Evolutionary conservation across 225 moss, liverwort and hornwort genomes (phyloP).

Genomic region (Pleurozium schreberi): DNA sequence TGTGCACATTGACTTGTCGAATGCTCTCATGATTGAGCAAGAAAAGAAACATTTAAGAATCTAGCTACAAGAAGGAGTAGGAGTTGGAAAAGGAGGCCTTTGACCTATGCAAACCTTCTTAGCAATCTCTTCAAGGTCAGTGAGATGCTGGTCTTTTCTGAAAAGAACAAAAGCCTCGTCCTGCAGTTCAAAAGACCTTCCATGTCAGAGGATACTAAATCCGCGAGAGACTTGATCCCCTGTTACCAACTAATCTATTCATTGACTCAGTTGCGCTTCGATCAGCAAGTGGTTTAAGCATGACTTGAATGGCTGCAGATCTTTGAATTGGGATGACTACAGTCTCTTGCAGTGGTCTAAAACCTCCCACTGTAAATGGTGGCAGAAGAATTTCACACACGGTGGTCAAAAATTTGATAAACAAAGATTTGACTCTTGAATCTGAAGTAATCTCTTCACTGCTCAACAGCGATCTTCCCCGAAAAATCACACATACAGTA

Average conservation of each 20-base stretch:
- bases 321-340: not conserved
- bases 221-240: not conserved
- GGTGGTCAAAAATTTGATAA: not conserved
- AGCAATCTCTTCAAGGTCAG: conserved; percentile 44
- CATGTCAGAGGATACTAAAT: not conserved
- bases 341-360: not conserved
- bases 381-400: not conserved
- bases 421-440: not conserved
- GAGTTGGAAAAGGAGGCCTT: not conserved
- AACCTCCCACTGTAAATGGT: not conserved
- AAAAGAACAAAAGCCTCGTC: conserved; percentile 55
- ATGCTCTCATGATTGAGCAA: not conserved
- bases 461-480: not conserved
- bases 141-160: conserved; percentile 40
- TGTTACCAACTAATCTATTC: not conserved
- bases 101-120: conserved; percentile 32
- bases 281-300: not conserved
- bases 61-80: not conserved
- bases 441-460: not conserved
- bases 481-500: not conserved
- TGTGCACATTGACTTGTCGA: not conserved
- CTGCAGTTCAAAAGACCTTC: conserved; percentile 25
- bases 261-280: not conserved
- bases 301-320: not conserved
- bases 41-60: not conserved